phyloP scores from a whole-genome alignment of 441 rosid species.

The Arabidopsis hybrid region DNA sequence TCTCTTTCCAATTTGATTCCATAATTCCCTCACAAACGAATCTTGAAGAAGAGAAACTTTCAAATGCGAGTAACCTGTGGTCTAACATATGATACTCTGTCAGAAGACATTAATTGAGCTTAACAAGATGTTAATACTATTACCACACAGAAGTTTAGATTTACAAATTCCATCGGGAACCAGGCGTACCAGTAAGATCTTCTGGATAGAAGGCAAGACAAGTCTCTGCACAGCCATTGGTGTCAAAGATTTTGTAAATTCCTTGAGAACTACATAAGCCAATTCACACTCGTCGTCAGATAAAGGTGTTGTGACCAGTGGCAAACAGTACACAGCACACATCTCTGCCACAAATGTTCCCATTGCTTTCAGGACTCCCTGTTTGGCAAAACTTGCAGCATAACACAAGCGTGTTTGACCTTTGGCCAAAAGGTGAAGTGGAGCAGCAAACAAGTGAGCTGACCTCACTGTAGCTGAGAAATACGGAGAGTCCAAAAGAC shows the following conservation, averaged over 20 bases:
- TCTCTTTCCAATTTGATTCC: conserved; percentile 85
- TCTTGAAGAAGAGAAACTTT: conserved; percentile 96
- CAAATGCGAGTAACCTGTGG: conserved; percentile 89
- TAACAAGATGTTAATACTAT: conserved; percentile 28
- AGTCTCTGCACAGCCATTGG: conserved; percentile 71
- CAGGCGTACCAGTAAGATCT: conserved; percentile 79
- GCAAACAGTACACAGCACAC: conserved; percentile 80
- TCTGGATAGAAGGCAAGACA: conserved; percentile 85
- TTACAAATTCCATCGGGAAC: conserved; percentile 23
- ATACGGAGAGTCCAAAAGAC: conserved; percentile 86
- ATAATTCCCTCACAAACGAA: conserved; percentile 86
- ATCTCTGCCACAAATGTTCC: conserved; percentile 88
- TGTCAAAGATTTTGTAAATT: conserved; percentile 73
- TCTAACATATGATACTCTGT: conserved; percentile 54
- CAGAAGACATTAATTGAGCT: conserved; percentile 36
- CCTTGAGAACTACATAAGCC: conserved; percentile 81
- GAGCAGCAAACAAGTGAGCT: conserved; percentile 83
- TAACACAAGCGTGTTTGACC: conserved; percentile 74
- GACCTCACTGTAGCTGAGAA: conserved; percentile 84
- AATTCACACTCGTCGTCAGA: conserved; percentile 84
- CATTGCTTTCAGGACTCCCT: conserved; percentile 87
- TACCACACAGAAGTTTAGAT: conserved; percentile 1
- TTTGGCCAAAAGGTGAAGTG: conserved; percentile 80
- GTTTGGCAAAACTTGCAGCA: conserved; percentile 88
- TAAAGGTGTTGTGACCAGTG: conserved; percentile 63